Base-by-base conservation (phyloP, 192 early-diverging fungal species). In the Backusella psychrophila region DNA sequence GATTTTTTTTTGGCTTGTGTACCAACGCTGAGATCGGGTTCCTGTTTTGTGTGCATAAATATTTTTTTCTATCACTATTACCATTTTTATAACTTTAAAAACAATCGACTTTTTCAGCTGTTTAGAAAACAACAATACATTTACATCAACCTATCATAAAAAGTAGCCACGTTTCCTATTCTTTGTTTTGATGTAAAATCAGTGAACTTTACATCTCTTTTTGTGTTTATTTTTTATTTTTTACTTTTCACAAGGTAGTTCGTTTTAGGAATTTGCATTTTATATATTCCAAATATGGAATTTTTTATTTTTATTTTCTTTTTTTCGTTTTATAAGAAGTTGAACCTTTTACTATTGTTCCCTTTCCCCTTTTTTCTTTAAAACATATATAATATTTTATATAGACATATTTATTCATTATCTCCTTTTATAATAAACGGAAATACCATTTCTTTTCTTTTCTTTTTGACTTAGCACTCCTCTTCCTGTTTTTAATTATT, bases 311-410 rank as follows among this genome's bases (percentile, higher is more conserved):
- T 59, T 26, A 0, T 53, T 63, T 63, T 63, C 12, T 4, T 63
- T 63, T 63, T 63, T 63, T 63, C 56, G 56, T 63, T 63, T 59
- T 63, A 63, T 29, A 63, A 29, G 56, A 63, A 63, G 23, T 63
- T 63, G 56, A 63, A 63, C 23, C 56, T 63, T 26, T 29, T 63
- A 63, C 23, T 63, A 63, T 63, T 29, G 56, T 14, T 63, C 56
- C 26, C 12, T 63, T 63, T 29, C 56, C 56, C 56, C 23, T 63
- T 63, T 26, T 63, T 14, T 63, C 11, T 26, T 29, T 63, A 63
- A 12, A 53, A 59, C 8, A 59, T 59, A 59, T 59, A 63, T 63
- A 63, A 29, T 26, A 63, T 63, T 26, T 63, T 63, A 63, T 63
- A 63, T 63, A 63, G 23, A 63, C 56, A 63, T 63, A 63, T 63